These are phyloP conservation scores for Salix purpurea DNA, from an alignment of 345 rosid genomes.

Conservation along the genomic window DNA sequence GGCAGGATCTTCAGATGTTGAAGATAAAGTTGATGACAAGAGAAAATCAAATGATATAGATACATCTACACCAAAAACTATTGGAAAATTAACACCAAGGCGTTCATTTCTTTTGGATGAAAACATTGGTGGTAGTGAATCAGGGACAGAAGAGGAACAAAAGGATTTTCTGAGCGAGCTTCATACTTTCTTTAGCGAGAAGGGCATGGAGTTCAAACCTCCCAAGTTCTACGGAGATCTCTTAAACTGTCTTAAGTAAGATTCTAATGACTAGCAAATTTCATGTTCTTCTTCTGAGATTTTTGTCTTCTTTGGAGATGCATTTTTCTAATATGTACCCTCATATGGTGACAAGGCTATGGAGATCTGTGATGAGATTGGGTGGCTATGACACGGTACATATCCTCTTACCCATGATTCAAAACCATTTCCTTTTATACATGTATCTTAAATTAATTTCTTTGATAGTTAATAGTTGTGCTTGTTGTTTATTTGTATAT, in stretches of 20 bases:
- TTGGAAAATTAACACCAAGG: slow-evolving; percentile 35
- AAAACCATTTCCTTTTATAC: background rate
- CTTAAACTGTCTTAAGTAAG: slow-evolving; percentile 67
- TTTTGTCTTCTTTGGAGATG: background rate
- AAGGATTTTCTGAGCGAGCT: slow-evolving; percentile 52
- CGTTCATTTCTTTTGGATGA: slow-evolving; percentile 35
- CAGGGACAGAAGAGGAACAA: slow-evolving; percentile 69
- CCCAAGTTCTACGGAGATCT: slow-evolving; percentile 71
- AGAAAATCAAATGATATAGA: slow-evolving; percentile 28
- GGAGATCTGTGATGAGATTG: slow-evolving; percentile 64
- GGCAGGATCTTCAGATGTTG: slow-evolving; percentile 33
- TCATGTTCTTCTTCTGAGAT: background rate
- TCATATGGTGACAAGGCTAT: slow-evolving; percentile 41
- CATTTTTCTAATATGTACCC: background rate
- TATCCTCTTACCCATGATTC: background rate
- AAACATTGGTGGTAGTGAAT: slow-evolving; percentile 45
- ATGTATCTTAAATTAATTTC: background rate
- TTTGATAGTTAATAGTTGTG: background rate
- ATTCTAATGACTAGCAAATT: background rate
- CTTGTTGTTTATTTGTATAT: background rate
- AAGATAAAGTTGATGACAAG: slow-evolving; percentile 28
- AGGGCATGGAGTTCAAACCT: slow-evolving; percentile 59
- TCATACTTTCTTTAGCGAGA: slow-evolving; percentile 53
- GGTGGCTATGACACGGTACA: slow-evolving; percentile 76
- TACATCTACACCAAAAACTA: slow-evolving; percentile 20